These are phyloP conservation scores for Fistulinella staudtii DNA, from an alignment of 1,284 basidiomycete species.

Conservation along the genomic window DNA sequence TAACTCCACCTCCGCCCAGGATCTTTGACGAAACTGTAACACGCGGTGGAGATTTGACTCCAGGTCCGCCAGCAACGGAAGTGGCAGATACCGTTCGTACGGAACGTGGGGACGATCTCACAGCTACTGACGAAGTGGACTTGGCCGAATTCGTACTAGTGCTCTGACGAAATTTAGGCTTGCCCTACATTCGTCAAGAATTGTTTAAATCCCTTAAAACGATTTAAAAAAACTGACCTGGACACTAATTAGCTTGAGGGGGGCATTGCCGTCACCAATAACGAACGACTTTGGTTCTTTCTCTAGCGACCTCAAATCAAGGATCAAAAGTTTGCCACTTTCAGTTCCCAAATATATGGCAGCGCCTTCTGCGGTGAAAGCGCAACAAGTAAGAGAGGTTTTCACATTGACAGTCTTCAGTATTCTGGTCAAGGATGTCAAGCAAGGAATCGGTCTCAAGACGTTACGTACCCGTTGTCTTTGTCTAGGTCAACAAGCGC, in stretches of 20 bases:
- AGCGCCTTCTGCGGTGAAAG: constrained; percentile 66
- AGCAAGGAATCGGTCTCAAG: not conserved
- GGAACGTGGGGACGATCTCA: constrained; percentile 14
- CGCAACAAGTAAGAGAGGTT: constrained; percentile 49
- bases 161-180: constrained; percentile 26
- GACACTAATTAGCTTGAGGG: constrained; percentile 50
- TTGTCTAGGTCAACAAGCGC: constrained; percentile 67
- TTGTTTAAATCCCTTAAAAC: not conserved
- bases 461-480: constrained; percentile 55
- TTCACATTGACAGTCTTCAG: constrained; percentile 53
- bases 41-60: constrained; percentile 23
- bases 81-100: constrained; percentile 4
- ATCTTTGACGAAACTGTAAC: constrained; percentile 16
- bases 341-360: constrained; percentile 61
- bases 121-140: constrained; percentile 7
- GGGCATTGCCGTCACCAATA: constrained; percentile 44
- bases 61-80: constrained; percentile 4
- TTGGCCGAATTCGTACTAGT: constrained; percentile 8
- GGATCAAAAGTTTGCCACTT: constrained; percentile 54
- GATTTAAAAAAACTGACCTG: constrained; percentile 48
- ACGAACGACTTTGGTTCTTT: constrained; percentile 51
- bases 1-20: constrained; percentile 17
- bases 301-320: constrained; percentile 62
- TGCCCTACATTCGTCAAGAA: constrained; percentile 32
- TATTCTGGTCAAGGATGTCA: constrained; percentile 38